Evolutionary conservation across 208 protist genomes (phyloP), one percentile per base, ranked within the genome.

Genomic region (Acanthamoeba healyi): DNA sequence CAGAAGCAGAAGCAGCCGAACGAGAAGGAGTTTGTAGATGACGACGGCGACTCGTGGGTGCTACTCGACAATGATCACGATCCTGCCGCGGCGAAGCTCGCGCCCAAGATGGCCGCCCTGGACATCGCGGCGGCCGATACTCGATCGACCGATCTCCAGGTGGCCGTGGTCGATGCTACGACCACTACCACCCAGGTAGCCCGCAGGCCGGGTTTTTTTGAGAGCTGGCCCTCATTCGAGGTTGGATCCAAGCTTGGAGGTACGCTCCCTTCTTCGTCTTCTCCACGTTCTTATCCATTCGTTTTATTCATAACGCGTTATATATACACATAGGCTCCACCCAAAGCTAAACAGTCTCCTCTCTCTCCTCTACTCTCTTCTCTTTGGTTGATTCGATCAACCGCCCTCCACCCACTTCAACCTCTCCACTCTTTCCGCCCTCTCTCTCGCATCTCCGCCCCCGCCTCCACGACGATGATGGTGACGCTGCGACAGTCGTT

Each of bases 171-270:
- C 26, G n/a, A 86, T 29, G 6, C 40, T 49, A n/a, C n/a, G n/a
- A n/a, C n/a, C n/a, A n/a, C n/a, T n/a, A 5, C 70, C 34, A 5
- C 26, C 5, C 77, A 86, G 58, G 44, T 86, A 6, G 77, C 77
- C 24, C 46, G 77, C 46, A 49, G 77, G 77, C 14, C 77, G 17
- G 77, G 84, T 72, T 91, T 91, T 72, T 91, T 91, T 91, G 84
- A 63, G 56, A 91, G 72, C 29, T 91, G 84, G 84, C 84, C 84
- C 58, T 91, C 84, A 63, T 91, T 72, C 58, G 49, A 72, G 38
- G 84, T 91, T 72, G 58, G 36, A 63, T 51, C 49, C 29, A 91
- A 91, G 58, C 84, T 91, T 24, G 84, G 84, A 91, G 84, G 84
- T 91, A 70, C 24, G 26, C 10, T 17, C 51, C 72, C 10, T 26